These are phyloP conservation scores for Celoporthe dispersa DNA, from an alignment of 2,329 filamentous ascomycete species.

Conservation along the genomic window DNA sequence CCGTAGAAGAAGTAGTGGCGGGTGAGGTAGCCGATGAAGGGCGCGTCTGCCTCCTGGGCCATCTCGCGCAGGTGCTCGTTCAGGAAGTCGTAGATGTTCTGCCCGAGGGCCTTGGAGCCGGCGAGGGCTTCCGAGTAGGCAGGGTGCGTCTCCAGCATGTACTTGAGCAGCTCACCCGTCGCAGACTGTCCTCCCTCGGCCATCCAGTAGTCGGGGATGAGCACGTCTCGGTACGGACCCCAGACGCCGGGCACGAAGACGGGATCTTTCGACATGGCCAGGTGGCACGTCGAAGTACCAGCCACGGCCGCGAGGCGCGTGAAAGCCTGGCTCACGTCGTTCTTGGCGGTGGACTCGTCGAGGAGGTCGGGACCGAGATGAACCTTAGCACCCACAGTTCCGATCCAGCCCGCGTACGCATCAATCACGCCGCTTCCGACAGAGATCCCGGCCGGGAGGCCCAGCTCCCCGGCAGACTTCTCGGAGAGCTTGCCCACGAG, in stretches of 20 bases:
- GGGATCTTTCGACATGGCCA: constrained; percentile 91
- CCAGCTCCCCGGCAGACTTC: constrained; percentile 80
- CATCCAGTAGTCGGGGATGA: constrained; percentile 93
- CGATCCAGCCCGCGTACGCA: constrained; percentile 98
- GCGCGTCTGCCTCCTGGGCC: constrained; percentile 69
- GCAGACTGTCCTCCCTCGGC: constrained; percentile 96
- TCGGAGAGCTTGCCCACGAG: constrained; percentile 84
- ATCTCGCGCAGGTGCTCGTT: constrained; percentile 85
- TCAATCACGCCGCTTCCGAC: constrained; percentile 97
- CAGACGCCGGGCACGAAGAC: constrained; percentile 96
- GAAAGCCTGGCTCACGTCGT: constrained; percentile 91
- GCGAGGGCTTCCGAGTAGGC: constrained; percentile 82
- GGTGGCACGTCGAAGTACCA: constrained; percentile 94
- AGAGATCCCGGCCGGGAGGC: constrained; percentile 83
- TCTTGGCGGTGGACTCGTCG: constrained; percentile 69
- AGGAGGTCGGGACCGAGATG: constrained; percentile 71
- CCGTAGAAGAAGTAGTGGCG: constrained; percentile 99
- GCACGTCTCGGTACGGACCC: constrained; percentile 94
- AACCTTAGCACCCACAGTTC: constrained; percentile 96
- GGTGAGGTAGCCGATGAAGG: constrained; percentile 80
- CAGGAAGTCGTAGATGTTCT: constrained; percentile 93
- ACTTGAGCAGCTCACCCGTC: constrained; percentile 90
- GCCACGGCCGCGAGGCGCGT: constrained; percentile 91
- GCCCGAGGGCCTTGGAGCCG: constrained; percentile 78
- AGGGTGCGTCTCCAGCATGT: constrained; percentile 93